Evolutionary conservation across 2,329 filamentous ascomycete species (phyloP).

Genomic region (Geosmithia putterillii): DNA sequence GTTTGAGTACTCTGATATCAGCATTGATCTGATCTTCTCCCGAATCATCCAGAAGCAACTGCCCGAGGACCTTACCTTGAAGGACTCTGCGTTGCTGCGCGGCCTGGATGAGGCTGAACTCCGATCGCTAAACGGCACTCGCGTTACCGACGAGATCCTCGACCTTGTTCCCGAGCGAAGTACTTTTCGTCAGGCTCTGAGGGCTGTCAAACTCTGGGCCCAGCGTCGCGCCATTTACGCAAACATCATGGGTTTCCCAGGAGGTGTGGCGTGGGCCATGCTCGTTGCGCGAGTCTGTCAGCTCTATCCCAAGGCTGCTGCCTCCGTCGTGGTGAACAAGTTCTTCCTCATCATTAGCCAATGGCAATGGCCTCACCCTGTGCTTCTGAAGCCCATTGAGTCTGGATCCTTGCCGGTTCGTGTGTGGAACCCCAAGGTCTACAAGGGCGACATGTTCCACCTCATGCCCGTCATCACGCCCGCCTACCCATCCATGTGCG

Average conservation of each 20-base stretch:
- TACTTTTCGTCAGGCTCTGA: conserved; percentile 78
- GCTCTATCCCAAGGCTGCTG: conserved; percentile 84
- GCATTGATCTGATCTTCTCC: conserved; percentile 88
- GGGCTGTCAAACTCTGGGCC: conserved; percentile 94
- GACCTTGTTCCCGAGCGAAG: conserved; percentile 78
- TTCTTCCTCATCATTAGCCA: conserved; percentile 87
- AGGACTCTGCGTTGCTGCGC: conserved; percentile 72
- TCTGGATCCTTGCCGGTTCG: conserved; percentile 68
- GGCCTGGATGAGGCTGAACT: conserved; percentile 81
- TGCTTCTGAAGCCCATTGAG: conserved; percentile 80
- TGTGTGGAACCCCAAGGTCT: conserved; percentile 92
- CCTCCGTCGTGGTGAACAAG: conserved; percentile 78
- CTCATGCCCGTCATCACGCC: conserved; percentile 98
- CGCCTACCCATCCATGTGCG: conserved; percentile 94
- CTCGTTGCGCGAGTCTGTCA: conserved; percentile 92
- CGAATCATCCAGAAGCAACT: conserved; percentile 61
- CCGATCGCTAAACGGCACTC: conserved; percentile 82
- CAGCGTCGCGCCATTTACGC: conserved; percentile 86
- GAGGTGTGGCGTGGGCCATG: conserved; percentile 97
- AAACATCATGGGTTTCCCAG: conserved; percentile 92
- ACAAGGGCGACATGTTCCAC: conserved; percentile 70
- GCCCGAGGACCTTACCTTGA: conserved; percentile 54
- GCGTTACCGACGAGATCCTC: conserved; percentile 88
- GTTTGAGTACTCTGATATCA: conserved; percentile 80
- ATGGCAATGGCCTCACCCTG: conserved; percentile 93